Evolutionary conservation across 106 monocot genomes (phyloP), one percentile per base, ranked within the genome.

Genomic region (Vanilla planifolia): DNA sequence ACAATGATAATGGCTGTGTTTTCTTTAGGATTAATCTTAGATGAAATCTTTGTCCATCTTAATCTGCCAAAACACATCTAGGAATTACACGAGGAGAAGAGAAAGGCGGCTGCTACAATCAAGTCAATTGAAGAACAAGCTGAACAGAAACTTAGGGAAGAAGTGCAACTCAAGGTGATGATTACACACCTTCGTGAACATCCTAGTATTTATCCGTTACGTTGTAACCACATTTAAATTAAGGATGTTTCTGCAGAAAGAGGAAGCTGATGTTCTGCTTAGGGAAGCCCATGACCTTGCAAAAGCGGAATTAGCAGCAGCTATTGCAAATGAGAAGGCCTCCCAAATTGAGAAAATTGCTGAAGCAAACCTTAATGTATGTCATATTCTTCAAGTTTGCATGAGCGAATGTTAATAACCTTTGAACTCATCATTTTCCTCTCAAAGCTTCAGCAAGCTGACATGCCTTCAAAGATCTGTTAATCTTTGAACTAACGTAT

Each of bases 301-400:
- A 11, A 90, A 91, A 74, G 96, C 86, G 48, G 87, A 96, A 68
- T 39, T 96, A 50, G 76, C 74, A 62, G 86, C 87, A 62, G 84
- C 87, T 64, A 72, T 96, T 82, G 80, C 84, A 36, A 76, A 61
- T 5, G 96, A 96, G 61, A 96, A 91, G 73, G 67, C 91, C 59
- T 79, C 81, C 40, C 96, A 96, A 63, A 71, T 96, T 41, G 87
- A 91, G 76, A 86, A 68, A 52, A 91, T 96, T 84, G 75, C 87
- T 67, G 96, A 96, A 84, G 96, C 96, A 59, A 73, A 91, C 67
- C 84, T 91, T 43, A 73, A 91, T 71, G 96, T 96, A 81, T 43
- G 61, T 30, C 29, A 28, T 48, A 8, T 51, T 24, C 8, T 61
- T 47, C 46, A 11, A 48, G 28, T 21, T 62, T 45, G n/a, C 33